phyloP scores from a whole-genome alignment of 2,329 filamentous ascomycete genomes.

The Periconia digitata region DNA sequence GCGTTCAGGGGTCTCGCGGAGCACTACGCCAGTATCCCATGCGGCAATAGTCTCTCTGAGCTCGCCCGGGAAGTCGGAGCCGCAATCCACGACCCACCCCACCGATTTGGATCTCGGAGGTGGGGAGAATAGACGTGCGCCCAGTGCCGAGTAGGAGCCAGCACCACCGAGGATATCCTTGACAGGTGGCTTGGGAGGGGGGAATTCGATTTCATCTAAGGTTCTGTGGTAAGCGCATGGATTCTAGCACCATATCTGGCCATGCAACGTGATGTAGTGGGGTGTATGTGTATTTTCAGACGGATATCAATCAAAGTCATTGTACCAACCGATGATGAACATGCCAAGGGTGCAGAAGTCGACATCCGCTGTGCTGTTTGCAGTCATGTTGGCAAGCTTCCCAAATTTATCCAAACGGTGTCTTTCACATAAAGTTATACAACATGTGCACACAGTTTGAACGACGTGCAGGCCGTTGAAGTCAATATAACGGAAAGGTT shows the following conservation, averaged over 20 bases:
- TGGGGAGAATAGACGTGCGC: constrained; percentile 84
- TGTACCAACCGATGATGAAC: constrained; percentile 60
- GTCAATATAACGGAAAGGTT: too few relatives aligned
- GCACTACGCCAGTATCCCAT: constrained; percentile 75
- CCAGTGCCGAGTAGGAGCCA: constrained; percentile 82
- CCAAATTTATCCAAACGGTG: too few relatives aligned
- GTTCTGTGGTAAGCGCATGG: not conserved
- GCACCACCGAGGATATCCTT: constrained; percentile 84
- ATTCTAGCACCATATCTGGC: not conserved
- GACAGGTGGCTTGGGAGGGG: constrained; percentile 67
- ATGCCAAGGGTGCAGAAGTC: constrained; percentile 64
- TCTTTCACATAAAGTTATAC: too few relatives aligned
- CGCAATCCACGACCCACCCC: constrained; percentile 89
- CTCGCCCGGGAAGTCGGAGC: constrained; percentile 77
- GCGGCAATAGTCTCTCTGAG: constrained; percentile 65
- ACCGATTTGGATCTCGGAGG: constrained; percentile 64
- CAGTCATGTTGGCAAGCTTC: constrained; percentile 16
- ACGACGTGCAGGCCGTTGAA: too few relatives aligned
- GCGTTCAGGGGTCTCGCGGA: constrained; percentile 66
- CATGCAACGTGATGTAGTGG: not conserved
- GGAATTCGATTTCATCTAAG: constrained; percentile 87
- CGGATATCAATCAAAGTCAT: too few relatives aligned
- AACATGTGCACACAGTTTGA: too few relatives aligned
- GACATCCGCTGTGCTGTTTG: constrained; percentile 28
- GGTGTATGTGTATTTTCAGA: too few relatives aligned